phyloP scores from a whole-genome alignment of 2,329 filamentous ascomycete genomes.

The Lachnellula arida region DNA sequence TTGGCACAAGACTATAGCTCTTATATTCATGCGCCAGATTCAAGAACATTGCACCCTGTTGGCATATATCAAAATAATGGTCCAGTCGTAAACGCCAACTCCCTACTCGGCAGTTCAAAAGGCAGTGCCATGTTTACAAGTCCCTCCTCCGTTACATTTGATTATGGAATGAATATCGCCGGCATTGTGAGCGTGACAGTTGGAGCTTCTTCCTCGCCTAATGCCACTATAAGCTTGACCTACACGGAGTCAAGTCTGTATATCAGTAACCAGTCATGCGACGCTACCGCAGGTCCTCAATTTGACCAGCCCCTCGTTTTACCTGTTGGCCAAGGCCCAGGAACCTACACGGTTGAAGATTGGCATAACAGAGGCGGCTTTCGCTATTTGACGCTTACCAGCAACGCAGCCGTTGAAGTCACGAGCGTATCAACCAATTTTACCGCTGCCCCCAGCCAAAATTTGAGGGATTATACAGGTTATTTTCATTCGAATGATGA shows the following conservation, averaged over 20 bases:
- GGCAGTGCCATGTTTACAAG: constrained; percentile 21
- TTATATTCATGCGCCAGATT: constrained; percentile 33
- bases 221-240: constrained; percentile 35
- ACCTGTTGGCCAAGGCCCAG: constrained; percentile 30
- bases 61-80: constrained; percentile 30
- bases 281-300: constrained; percentile 42
- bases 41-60: constrained; percentile 26
- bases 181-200: constrained; percentile 36
- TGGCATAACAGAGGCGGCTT: constrained; percentile 46
- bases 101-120: constrained; percentile 4
- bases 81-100: constrained; percentile 24
- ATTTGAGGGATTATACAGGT: constrained; percentile 31
- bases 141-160: constrained; percentile 35
- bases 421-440: constrained; percentile 33
- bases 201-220: constrained; percentile 17
- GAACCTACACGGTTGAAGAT: constrained; percentile 38
- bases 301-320: constrained; percentile 48
- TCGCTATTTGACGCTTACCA: constrained; percentile 45
- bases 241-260: constrained; percentile 41
- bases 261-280: constrained; percentile 42
- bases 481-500: constrained; percentile 32
- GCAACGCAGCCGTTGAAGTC: constrained; percentile 30
- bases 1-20: too few species aligned
- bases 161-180: constrained; percentile 37
- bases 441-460: constrained; percentile 35